phyloP scores from a whole-genome alignment of 306 rosid species.

The Vigna hirtella region DNA sequence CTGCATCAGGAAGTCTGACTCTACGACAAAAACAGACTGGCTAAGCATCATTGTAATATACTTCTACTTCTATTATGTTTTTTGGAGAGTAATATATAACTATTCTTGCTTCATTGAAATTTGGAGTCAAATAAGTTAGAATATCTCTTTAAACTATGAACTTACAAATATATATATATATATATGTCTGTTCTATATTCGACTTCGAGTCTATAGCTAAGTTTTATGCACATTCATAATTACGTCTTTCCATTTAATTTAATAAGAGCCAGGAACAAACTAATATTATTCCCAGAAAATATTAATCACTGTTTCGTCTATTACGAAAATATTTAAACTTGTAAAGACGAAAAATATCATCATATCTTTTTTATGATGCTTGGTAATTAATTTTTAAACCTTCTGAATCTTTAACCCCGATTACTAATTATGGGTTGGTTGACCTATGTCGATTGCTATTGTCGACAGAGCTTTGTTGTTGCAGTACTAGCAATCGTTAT shows the following conservation, averaged over 20 bases:
- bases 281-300: constrained; percentile 31
- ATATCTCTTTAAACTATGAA: constrained; percentile 10
- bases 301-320: constrained; percentile 4
- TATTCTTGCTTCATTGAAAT: constrained; percentile 31
- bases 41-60: constrained; percentile 83
- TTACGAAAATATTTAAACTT: constrained; percentile 25
- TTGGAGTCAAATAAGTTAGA: constrained; percentile 20
- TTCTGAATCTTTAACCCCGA: constrained; percentile 17
- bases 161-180: not conserved
- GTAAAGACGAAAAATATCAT: not conserved
- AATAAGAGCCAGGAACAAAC: constrained; percentile 16
- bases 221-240: too few species aligned
- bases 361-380: constrained; percentile 37
- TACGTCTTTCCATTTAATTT: not conserved
- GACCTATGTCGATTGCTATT: constrained; percentile 39
- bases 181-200: too few species aligned
- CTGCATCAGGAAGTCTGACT: constrained; percentile 74
- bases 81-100: not conserved
- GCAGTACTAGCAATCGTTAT: constrained; percentile 86
- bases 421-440: constrained; percentile 1
- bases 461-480: constrained; percentile 86
- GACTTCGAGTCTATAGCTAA: too few species aligned
- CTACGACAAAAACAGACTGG: constrained; percentile 82
- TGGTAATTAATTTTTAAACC: constrained; percentile 8
- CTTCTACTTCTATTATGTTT: not conserved